phyloP scores from a whole-genome alignment of 1,139 yeast species.

The Blastobotrys arbuscula region DNA sequence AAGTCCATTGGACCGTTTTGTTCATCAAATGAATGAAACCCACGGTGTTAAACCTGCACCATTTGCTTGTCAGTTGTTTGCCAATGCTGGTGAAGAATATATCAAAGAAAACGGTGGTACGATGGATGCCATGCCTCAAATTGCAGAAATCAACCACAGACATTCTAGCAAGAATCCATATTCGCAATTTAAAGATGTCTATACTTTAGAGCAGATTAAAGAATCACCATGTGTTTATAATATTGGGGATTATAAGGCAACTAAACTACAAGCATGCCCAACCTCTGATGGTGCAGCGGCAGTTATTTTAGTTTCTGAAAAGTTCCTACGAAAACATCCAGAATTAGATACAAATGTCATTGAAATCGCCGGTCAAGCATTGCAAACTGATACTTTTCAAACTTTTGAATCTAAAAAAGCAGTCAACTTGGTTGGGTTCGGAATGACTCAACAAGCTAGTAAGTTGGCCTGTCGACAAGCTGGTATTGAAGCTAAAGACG shows the following conservation, averaged over 20 bases:
- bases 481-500: constrained; percentile 24
- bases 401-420: constrained; percentile 24
- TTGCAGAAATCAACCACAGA: constrained; percentile 28
- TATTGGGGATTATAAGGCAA: constrained; percentile 14
- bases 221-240: constrained; percentile 24
- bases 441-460: constrained; percentile 28
- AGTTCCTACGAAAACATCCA: constrained; percentile 50
- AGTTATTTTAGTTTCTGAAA: constrained; percentile 65
- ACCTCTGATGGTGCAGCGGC: constrained; percentile 80
- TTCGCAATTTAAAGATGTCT: constrained; percentile 29
- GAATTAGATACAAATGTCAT: constrained; percentile 26
- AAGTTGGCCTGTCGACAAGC: constrained; percentile 20
- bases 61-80: constrained; percentile 30
- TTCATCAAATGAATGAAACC: constrained; percentile 21
- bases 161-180: constrained; percentile 32
- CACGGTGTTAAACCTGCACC: constrained; percentile 22
- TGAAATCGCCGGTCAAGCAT: constrained; percentile 28
- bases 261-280: constrained; percentile 31
- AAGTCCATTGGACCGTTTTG: constrained; percentile 25
- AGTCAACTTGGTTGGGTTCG: constrained; percentile 27
- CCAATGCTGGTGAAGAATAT: constrained; percentile 30
- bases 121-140: constrained; percentile 25
- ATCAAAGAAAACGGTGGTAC: constrained; percentile 24
- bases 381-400: constrained; percentile 25
- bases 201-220: constrained; percentile 28